phyloP scores from a whole-genome alignment of 352 stramenopile species.

The Phytophthora quininea region DNA sequence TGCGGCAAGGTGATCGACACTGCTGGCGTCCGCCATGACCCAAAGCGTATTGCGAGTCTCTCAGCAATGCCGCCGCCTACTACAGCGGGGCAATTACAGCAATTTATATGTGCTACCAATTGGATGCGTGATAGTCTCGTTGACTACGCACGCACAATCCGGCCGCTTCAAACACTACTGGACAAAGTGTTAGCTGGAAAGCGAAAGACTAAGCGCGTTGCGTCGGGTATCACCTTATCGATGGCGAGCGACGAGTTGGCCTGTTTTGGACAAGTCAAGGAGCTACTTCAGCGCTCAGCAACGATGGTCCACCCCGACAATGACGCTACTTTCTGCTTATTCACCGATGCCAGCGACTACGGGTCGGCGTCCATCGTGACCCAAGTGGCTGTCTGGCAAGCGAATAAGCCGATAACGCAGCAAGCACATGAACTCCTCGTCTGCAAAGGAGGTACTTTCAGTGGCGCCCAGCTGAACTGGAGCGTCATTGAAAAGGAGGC shows the following conservation, averaged over 20 bases:
- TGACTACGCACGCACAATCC: background rate
- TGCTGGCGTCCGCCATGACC: background rate
- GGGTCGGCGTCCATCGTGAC: background rate
- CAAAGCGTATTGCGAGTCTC: background rate
- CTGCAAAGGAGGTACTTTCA: background rate
- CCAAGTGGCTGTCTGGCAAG: background rate
- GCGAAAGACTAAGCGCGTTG: background rate
- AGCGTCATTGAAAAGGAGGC: slow-evolving; percentile 2
- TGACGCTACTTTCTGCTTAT: background rate
- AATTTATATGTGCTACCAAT: background rate
- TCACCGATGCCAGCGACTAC: background rate
- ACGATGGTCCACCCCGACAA: background rate
- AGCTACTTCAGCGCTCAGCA: background rate
- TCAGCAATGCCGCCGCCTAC: background rate
- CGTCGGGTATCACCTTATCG: background rate
- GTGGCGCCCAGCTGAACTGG: slow-evolving; percentile 3
- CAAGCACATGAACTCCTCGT: background rate
- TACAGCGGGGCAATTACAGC: background rate
- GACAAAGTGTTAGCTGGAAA: background rate
- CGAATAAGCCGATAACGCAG: background rate
- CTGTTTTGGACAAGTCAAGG: background rate
- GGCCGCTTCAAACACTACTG: background rate
- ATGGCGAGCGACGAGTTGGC: background rate
- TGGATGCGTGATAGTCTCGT: background rate
- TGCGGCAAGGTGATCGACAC: slow-evolving; percentile 5